Evolutionary conservation across 2,329 filamentous ascomycete species (phyloP).

Genomic region (Exophiala alcalophila): DNA sequence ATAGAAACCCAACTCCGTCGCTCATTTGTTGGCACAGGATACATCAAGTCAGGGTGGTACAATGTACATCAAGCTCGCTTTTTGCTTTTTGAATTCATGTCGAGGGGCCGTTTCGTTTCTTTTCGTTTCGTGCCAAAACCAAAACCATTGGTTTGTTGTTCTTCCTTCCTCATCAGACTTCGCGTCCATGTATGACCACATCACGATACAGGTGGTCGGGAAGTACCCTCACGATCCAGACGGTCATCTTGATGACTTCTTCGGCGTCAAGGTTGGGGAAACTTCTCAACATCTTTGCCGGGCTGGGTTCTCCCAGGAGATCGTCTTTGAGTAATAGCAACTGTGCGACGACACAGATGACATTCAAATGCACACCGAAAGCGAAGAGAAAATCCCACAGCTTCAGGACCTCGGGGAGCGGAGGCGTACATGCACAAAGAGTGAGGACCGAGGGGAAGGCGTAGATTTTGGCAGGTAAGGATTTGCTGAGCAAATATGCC

Average conservation of each 20-base stretch:
- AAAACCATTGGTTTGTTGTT: too few species aligned
- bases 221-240: slow-evolving; percentile 84
- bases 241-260: slow-evolving; percentile 77
- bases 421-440: slow-evolving; percentile 91
- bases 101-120: too few species aligned
- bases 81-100: too few species aligned
- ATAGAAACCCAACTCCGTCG: too few species aligned
- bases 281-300: slow-evolving; percentile 85
- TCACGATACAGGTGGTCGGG: slow-evolving; percentile 87
- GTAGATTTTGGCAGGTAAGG: slow-evolving; percentile 89
- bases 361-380: slow-evolving; percentile 90
- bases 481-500: slow-evolving; percentile 77
- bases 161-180: slow-evolving; percentile 18
- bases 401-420: slow-evolving; percentile 84
- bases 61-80: too few species aligned
- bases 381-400: slow-evolving; percentile 98
- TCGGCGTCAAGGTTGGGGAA: slow-evolving; percentile 81
- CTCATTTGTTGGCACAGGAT: too few species aligned
- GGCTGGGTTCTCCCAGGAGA: slow-evolving; percentile 79
- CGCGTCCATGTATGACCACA: slow-evolving; percentile 76
- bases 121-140: too few species aligned
- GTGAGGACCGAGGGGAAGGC: slow-evolving; percentile 94
- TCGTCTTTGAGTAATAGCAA: slow-evolving; percentile 82
- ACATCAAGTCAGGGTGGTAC: too few species aligned
- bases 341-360: slow-evolving; percentile 94